Percentiles rank a stretch among this genome's conserved stretches.
phyloP scores from a whole-genome alignment of 768 basidiomycete species.

The Amanita rimosa region DNA sequence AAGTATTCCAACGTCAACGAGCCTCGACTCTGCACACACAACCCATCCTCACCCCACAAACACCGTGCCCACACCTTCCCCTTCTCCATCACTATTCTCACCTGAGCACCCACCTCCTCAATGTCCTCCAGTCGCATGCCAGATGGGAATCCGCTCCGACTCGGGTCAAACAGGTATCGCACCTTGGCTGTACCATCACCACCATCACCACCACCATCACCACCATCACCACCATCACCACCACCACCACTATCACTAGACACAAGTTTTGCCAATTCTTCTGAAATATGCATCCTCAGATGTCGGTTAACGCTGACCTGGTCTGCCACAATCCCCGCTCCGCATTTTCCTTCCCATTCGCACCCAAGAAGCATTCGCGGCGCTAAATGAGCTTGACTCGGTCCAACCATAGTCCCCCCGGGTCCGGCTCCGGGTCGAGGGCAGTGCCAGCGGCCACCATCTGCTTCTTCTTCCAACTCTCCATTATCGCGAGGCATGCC shows the following conservation, averaged over 20 bases:
- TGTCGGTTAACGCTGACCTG: background rate
- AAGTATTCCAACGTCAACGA: background rate
- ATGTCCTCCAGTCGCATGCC: background rate
- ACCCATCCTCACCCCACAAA: background rate
- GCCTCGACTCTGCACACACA: background rate
- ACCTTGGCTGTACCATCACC: too few species aligned
- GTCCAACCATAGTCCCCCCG: too few species aligned
- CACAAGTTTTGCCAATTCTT: background rate
- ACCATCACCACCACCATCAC: too few species aligned
- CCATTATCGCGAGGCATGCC: too few species aligned
- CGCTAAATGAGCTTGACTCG: too few species aligned
- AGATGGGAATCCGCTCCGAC: background rate
- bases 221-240: background rate
- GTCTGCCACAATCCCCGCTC: background rate
- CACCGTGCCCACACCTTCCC: slow-evolving; percentile 1
- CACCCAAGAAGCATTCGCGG: background rate
- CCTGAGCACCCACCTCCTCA: background rate
- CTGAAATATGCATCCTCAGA: background rate
- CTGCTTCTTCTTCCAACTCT: too few species aligned
- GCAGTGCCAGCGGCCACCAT: too few species aligned
- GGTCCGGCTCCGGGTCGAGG: too few species aligned
- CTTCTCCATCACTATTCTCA: background rate
- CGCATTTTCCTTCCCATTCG: slow-evolving; percentile 1
- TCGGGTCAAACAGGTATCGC: background rate
- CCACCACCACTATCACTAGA: background rate